Percentiles rank a stretch among this genome's conserved stretches.
Conservation (phyloP, 352 stramenopile species). For the Phytophthora syringae region DNA sequence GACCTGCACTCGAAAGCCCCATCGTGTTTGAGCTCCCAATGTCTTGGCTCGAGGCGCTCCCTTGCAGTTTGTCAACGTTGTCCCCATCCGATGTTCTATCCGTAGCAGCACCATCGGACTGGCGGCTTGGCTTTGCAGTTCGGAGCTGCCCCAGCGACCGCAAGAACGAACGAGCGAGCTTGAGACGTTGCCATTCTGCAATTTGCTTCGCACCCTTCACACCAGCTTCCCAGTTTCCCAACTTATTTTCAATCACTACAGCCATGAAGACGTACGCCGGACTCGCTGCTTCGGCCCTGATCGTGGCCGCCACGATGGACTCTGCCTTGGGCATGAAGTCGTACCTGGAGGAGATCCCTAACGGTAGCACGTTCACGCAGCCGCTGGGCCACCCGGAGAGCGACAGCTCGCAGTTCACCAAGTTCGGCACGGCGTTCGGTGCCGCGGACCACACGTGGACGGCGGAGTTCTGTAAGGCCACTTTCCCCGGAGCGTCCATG, state of each 20-base stretch:
- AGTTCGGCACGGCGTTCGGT: constrained; percentile 44
- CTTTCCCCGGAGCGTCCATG: constrained; percentile 35
- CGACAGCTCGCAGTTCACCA: constrained; percentile 41
- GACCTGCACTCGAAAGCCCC: constrained; percentile 8
- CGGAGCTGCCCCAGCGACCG: not conserved
- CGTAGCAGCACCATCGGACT: constrained; percentile 9
- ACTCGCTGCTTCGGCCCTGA: constrained; percentile 30
- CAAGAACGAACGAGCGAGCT: not conserved
- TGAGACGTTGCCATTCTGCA: constrained; percentile 28
- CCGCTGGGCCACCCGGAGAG: constrained; percentile 41
- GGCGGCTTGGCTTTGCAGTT: constrained; percentile 9
- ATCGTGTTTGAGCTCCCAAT: constrained; percentile 8
- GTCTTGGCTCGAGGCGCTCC: not conserved
- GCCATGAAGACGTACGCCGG: constrained; percentile 28
- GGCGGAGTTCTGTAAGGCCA: constrained; percentile 23
- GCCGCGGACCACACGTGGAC: constrained; percentile 34
- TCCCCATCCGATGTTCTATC: constrained; percentile 24
- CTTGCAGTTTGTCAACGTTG: constrained; percentile 16
- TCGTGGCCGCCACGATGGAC: constrained; percentile 27
- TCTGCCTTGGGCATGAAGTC: constrained; percentile 26
- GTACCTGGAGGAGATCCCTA: constrained; percentile 49
- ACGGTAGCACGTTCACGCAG: constrained; percentile 46
- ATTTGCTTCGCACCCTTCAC: constrained; percentile 24
- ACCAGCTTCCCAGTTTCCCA: constrained; percentile 7
- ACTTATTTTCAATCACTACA: constrained; percentile 12